Base-by-base conservation (phyloP, 805 yeast species). In the Candida tibetensis region DNA sequence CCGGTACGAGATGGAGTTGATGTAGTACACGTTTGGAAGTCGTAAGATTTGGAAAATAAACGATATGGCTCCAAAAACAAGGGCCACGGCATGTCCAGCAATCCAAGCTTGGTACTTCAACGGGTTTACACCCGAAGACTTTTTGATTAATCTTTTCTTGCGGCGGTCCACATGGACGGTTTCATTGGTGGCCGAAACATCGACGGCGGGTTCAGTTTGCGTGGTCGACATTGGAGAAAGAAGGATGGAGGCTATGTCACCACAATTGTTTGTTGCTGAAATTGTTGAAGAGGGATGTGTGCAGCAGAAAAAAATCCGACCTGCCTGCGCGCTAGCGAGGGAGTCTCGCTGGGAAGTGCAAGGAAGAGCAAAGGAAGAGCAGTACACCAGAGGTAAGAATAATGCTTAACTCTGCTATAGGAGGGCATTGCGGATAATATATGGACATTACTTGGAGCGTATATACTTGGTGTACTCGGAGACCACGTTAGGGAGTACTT, bases 1-100 rank as follows among this genome's bases (percentile, higher is more conserved):
- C 44, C 81, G 61, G 60, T 83, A 85, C 23, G 69, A 41, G 10
- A 81, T 55, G n/a, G 68, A 57, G 18, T 82, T 77, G 36, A 73
- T 54, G 47, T 66, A 69, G 51, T 48, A 69, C 26, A 49, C 47
- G 48, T 69, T 64, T 6, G 61, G 65, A 37, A 66, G 53, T 55
- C 69, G 58, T 49, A 72, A 36, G 48, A 70, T 16, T 52, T 62
- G 67, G 64, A 74, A 51, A 44, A 57, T 34, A 42, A 65, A 36
- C 13, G 52, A 57, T 28, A 63, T 64, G 56, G 37, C 53, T 13
- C 84, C 81, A 47, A 72, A 74, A 0, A 50, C 57, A 13, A 81
- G 28, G 1, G 79, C 65, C 1, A 63, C 18, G 0, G 43, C 42
- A 56, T 81, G 87, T 12, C 87, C 86, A 3, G 58, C 71, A 7